phyloP scores from a whole-genome alignment of 352 stramenopile species.

The Pythium vanterpoolii region DNA sequence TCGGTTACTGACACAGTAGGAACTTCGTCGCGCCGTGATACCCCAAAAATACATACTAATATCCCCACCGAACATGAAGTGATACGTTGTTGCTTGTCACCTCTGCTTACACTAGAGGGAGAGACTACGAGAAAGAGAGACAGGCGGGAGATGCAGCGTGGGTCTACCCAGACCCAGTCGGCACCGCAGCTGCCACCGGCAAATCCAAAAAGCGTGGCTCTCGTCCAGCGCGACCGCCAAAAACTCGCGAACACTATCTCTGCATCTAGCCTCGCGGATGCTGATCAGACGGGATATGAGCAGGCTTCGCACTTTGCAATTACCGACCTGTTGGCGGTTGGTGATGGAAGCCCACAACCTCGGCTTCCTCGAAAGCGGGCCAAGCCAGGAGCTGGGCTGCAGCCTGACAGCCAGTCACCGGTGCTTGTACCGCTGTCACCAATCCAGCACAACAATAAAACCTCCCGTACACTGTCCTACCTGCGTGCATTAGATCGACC shows the following conservation, averaged over 20 bases:
- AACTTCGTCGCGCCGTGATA: too few relatives aligned
- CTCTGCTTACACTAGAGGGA: background rate
- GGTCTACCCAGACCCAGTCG: constrained; percentile 6
- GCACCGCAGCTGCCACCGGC: constrained; percentile 6
- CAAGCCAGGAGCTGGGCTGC: constrained; percentile 12
- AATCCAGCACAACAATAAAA: constrained; percentile 4
- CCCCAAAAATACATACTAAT: background rate
- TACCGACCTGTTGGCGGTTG: constrained; percentile 9
- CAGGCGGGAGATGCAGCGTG: background rate
- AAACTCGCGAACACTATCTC: constrained; percentile 8
- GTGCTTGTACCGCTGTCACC: constrained; percentile 13
- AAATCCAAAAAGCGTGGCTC: background rate
- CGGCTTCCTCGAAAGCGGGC: constrained; percentile 15
- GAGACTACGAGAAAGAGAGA: background rate
- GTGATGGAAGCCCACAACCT: background rate
- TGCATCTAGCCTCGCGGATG: background rate
- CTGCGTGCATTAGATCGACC: constrained; percentile 34
- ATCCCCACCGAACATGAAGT: background rate
- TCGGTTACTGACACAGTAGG: background rate
- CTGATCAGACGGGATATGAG: background rate
- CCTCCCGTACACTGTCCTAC: constrained; percentile 23
- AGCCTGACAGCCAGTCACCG: background rate
- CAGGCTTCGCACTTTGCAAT: constrained; percentile 7
- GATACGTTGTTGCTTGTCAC: background rate
- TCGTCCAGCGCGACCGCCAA: background rate